Evolutionary conservation across 2,329 filamentous ascomycete species (phyloP), one percentile per base, ranked within the genome.

Genomic region (Monosporascus sp.): DNA sequence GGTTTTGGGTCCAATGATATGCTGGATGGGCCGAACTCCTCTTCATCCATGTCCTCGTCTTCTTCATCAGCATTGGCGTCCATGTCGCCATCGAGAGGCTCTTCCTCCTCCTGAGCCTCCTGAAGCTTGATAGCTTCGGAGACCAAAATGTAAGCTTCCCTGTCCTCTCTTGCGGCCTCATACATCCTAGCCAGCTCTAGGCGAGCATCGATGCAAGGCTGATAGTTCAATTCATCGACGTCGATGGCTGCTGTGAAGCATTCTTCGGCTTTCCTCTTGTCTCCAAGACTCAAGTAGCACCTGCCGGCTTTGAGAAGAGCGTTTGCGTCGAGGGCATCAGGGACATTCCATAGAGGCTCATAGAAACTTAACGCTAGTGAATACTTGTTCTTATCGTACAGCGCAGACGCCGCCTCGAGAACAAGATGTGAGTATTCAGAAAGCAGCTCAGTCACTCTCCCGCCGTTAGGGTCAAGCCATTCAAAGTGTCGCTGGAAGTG

Each of bases 121-220:
- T 81, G 80, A 22, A 91, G 73, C 35, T 82, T 77, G 60, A 93
- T 80, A 8, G 89, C 85, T 66, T 95, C 87, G 37, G 87, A 87
- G 48, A 89, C 84, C 49, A 91, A 81, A 55, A 88, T 85, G 54
- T 91, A 82, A 1, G 91, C 91, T 63, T 90, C 84, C 63, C 91
- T 87, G 22, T 81, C 84, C 71, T 87, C 83, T 57, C 85, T 85
- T 45, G 81, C 80, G 58, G 80, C 84, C 67, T 95, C 90, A 64
- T 95, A 96, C 69, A 97, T 83, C 63, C 88, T 91, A 14, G 90
- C 90, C 9, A 97, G 77, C 62, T 90, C 84, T 31, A 89, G 84
- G 40, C 90, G 86, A 40, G 90, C 89, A 57, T 91, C 86, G 48
- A 93, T 84, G 54, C 63, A 64, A 24, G 66, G 63, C 43, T 68